Evolutionary conservation across 768 basidiomycete genomes (phyloP).

Genomic region (Lactarius sanguifluus): DNA sequence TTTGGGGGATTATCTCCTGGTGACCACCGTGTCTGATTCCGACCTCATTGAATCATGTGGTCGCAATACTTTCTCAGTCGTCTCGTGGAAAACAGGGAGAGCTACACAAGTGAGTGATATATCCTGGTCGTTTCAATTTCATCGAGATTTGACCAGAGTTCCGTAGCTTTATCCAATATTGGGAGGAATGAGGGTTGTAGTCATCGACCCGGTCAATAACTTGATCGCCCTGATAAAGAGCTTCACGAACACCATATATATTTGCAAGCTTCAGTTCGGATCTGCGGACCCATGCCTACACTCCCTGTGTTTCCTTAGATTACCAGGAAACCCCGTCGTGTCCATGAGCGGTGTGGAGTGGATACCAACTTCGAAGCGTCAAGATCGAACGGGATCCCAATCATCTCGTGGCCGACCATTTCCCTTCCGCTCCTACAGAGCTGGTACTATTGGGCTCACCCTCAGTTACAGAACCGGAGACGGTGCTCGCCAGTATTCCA

Average conservation of each 20-base stretch:
- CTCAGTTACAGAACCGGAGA: background rate
- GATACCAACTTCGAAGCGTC: slow-evolving; percentile 2
- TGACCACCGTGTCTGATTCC: background rate
- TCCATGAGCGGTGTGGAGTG: slow-evolving; percentile 7
- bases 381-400: background rate
- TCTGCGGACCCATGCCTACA: background rate
- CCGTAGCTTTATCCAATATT: background rate
- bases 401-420: slow-evolving; percentile 1
- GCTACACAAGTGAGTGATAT: slow-evolving; percentile 4
- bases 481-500: background rate
- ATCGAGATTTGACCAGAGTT: background rate
- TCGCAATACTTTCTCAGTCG: slow-evolving; percentile 1
- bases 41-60: background rate
- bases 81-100: slow-evolving; percentile 21
- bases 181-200: slow-evolving; percentile 11
- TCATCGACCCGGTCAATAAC: slow-evolving; percentile 4
- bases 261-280: slow-evolving; percentile 12
- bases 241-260: slow-evolving; percentile 4
- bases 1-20: slow-evolving; percentile 18
- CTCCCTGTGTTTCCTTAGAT: slow-evolving; percentile 14
- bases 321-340: slow-evolving; percentile 1
- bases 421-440: slow-evolving; percentile 19
- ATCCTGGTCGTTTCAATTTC: background rate
- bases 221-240: slow-evolving; percentile 12
- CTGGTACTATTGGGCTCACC: slow-evolving; percentile 10